Evolutionary conservation across 2,329 filamentous ascomycete genomes (phyloP).

Genomic region (Aschersonia sp.): DNA sequence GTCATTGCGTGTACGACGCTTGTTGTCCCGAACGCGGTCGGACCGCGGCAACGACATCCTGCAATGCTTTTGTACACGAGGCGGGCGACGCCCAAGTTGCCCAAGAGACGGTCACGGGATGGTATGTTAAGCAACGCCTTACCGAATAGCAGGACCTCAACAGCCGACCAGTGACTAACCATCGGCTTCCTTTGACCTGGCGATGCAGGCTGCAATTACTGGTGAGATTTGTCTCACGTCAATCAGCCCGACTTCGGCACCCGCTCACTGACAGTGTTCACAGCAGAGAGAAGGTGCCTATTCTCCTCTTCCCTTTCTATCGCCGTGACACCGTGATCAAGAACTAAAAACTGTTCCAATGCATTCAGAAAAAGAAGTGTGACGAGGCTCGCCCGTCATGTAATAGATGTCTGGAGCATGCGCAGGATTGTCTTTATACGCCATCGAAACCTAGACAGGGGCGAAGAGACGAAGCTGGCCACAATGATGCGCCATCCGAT

Average conservation of each 20-base stretch:
- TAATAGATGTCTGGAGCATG: slow-evolving; percentile 33
- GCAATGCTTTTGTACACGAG: slow-evolving; percentile 45
- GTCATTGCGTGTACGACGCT: too few species aligned
- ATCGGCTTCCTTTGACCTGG: neutral
- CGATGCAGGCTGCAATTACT: slow-evolving; percentile 33
- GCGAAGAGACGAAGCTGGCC: slow-evolving; percentile 15
- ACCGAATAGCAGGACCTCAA: neutral
- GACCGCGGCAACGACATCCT: too few species aligned
- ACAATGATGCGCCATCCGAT: neutral
- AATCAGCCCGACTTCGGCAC: neutral
- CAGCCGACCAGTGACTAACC: neutral
- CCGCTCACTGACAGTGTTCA: slow-evolving; percentile 3
- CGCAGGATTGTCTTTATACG: slow-evolving; percentile 35
- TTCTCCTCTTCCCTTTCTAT: neutral
- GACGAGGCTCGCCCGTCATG: slow-evolving; percentile 37
- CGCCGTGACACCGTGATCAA: neutral
- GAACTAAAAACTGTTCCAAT: neutral
- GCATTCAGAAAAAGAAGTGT: slow-evolving; percentile 40
- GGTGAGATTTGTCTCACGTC: slow-evolving; percentile 21
- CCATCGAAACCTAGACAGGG: slow-evolving; percentile 25
- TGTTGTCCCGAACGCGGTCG: too few species aligned
- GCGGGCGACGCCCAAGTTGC: slow-evolving; percentile 40
- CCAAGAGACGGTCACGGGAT: slow-evolving; percentile 44
- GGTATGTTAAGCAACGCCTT: slow-evolving; percentile 19
- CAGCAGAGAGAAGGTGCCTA: slow-evolving; percentile 39